Evolutionary conservation across 2,329 filamentous ascomycete species (phyloP), one percentile per base, ranked within the genome.

Genomic region (Didymella glomerata): DNA sequence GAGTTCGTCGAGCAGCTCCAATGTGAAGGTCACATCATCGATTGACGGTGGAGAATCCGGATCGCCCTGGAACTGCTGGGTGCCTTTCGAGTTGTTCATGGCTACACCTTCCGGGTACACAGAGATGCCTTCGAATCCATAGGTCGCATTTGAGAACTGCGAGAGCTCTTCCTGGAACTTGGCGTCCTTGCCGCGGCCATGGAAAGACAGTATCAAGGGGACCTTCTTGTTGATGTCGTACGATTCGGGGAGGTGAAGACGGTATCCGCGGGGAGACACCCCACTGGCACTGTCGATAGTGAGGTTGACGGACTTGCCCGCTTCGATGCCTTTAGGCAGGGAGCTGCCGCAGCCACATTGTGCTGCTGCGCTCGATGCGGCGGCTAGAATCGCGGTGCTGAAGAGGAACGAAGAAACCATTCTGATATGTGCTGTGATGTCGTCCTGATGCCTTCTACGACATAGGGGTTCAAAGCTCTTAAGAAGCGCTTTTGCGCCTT

Each of bases 131-230:
- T 82, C 55, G 10, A 78, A 76, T 28, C 82, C 82, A 58, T 78
- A 78, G 0, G 69, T 67, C 14, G 77, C 68, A 48, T 82, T 80
- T 30, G 79, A 80, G 65, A 84, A 82, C 45, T 79, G 76, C 8
- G 81, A 80, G 2, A 83, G 73, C 3, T 67, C 57, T 62, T 80
- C 77, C 61, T 83, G 76, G 9, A 74, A 71, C 38, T 69, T 62
- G 38, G 76, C 75, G 28, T 72, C 70, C 48, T 78, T 75, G 18
- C 62, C 66, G 5, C 78, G 75, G 4, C 82, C 82, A 56, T 84
- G 82, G 63, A 79, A 84, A 6, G 82, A 82, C 32, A 84, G 71
- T 34, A 83, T 81, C 27, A 84, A 54, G 0, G 80, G 76, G 0
- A 76, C 68, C 2, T 79, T 72, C 1, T 53, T 75, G 46, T 72